These are phyloP conservation scores for Cucumis variabilis DNA, from an alignment of 331 rosid species.

Conservation along the genomic window DNA sequence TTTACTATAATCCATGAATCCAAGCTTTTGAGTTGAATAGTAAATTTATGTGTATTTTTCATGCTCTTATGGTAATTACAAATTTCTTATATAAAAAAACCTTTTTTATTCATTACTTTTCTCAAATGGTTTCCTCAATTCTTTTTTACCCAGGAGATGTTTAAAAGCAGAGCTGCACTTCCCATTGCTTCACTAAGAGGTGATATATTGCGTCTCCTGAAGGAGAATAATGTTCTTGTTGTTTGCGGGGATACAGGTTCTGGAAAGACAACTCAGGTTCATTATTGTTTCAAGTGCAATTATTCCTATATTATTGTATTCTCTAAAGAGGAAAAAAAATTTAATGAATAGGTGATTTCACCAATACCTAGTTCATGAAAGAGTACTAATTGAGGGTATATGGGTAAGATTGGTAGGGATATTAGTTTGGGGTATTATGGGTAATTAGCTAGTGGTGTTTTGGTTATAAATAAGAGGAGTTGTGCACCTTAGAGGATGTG, in stretches of 20 bases:
- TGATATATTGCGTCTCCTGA: conserved; percentile 74
- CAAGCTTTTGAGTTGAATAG: background rate
- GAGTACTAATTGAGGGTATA: background rate
- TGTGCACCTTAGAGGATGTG: background rate
- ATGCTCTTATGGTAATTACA: background rate
- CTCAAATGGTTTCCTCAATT: conserved; percentile 1
- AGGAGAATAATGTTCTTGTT: conserved; percentile 77
- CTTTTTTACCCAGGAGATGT: conserved; percentile 68
- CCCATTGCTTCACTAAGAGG: conserved; percentile 77
- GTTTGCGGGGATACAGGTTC: conserved; percentile 99
- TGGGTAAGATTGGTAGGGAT: background rate
- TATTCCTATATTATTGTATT: conserved; percentile 14
- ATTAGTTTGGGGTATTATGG: background rate
- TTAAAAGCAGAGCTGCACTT: conserved; percentile 79
- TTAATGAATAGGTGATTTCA: background rate
- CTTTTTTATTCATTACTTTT: background rate
- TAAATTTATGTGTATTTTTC: background rate
- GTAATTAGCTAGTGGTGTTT: background rate
- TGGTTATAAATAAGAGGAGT: background rate
- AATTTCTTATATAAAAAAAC: background rate
- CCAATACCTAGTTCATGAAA: background rate
- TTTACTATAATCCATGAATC: background rate
- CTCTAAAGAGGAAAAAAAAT: background rate
- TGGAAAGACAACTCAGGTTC: conserved; percentile 99
- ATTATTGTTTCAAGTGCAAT: conserved; percentile 32